Base-by-base conservation (phyloP, 1,284 basidiomycete genomes). In the Ustilago bromivora region DNA sequence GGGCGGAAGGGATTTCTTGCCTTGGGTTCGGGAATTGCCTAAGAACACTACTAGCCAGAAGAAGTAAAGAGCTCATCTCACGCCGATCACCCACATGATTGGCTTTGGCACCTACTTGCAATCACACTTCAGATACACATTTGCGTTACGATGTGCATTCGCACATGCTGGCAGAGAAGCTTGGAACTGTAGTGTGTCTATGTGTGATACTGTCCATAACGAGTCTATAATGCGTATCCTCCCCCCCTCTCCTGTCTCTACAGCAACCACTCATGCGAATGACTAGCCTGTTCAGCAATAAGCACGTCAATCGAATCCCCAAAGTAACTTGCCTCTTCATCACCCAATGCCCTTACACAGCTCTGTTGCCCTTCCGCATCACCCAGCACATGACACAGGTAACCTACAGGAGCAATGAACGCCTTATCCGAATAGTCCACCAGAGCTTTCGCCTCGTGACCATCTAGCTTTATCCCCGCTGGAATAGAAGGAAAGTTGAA, bases 1-100 rank as follows among this genome's bases (percentile, higher is more conserved):
- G 94, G 92, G 94, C 84, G 96, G 96, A 3, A 91, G 96, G 19
- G 93, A 94, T 19, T 97, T 98, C 89, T 86, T 99, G 61, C 95
- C 95, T 19, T 99, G 90, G 88, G 90, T 91, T 51, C 92, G 92
- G 82, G 92, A 92, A 83, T 87, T 95, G 69, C 94, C 94, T 28
- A 95, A 94, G 88, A 89, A 79, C 62, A 84, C 83, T 11, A 83
- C 85, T 13, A 82, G 89, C 56, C 82, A 92, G 64, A 91, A 93
- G 88, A 90, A 92, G 84, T 78, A 79, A 66, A 40, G 8, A 65
- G 17, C 79, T 66, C 79, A 77, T 79, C 6, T 68, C 41, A 13
- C 66, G 64, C 9, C 71, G 67, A 35, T 71, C 71, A 54, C 66
- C 66, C 15, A 79, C 80, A 53, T 82, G 66, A 52, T 84, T 71